A percentile compares a stretch with the other conserved stretches of the same genome.
These are phyloP conservation scores for Camelina sativa DNA, from an alignment of 345 rosid genomes.

Conservation along the genomic window DNA sequence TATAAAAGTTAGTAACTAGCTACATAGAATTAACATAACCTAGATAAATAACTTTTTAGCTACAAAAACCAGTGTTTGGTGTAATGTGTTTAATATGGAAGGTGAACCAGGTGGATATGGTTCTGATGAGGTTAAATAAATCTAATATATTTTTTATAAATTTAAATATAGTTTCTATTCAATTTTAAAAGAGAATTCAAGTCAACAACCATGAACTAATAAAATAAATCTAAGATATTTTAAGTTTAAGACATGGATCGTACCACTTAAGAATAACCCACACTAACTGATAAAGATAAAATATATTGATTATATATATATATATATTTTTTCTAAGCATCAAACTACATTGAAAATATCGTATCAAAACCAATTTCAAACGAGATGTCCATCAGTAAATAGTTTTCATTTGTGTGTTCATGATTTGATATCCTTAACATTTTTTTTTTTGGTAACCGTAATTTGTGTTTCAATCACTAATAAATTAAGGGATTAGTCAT, in stretches of 20 bases:
- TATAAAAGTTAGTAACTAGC: not conserved
- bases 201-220: no score
- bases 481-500: not conserved
- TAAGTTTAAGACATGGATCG: not conserved
- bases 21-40: not conserved
- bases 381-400: not conserved
- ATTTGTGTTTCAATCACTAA: conserved; percentile 4
- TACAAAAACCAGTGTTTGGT: not conserved
- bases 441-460: not conserved
- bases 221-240: not conserved
- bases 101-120: no score
- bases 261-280: not conserved
- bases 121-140: no score
- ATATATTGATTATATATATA: no score
- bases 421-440: not conserved
- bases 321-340: no score
- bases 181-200: no score
- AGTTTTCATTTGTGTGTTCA: no score
- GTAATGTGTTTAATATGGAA: no score
- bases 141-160: no score
- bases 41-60: not conserved
- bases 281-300: not conserved
- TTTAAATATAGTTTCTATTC: no score
- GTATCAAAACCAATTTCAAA: not conserved
- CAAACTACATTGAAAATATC: not conserved